Evolutionary conservation across 768 basidiomycete species (phyloP), one percentile per base, ranked within the genome.

Genomic region (Tylopilus plumbeoviolaceoides): DNA sequence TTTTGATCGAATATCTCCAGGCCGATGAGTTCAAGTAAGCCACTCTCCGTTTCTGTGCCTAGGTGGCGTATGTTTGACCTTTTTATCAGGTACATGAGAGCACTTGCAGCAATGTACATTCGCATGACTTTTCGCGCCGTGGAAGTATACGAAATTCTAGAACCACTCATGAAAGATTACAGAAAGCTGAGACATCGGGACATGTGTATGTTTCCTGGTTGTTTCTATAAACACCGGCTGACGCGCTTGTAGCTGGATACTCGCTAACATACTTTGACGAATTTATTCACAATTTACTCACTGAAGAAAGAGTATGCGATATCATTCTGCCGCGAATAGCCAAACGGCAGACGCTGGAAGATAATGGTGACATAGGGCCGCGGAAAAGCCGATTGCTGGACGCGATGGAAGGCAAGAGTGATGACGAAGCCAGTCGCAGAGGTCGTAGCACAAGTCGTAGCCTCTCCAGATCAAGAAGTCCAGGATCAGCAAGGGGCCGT

Each of bases 21-120:
- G 97, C 93, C 7, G 97, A 98, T 55, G 97, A 99, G 69, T 99
- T 98, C 79, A 99, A 99, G 97, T 95, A 59, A 50, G 88, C 75
- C n/a, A 23, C 7, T 30, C 2, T 4, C 27, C 38, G 11, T 48
- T 27, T 44, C 8, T 39, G 14, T 8, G 11, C 14, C 33, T 28
- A 35, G 18, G 18, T 23, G 33, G 11, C 8, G 35, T 23, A 10
- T 41, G 47, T 28, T 30, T 58, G 20, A 55, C 45, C 7, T 48
- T 20, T 21, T 56, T 30, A 8, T 5, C 56, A 98, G 95, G 68
- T 99, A 99, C 68, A 76, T 99, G 56, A 81, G 97, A 57, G 95
- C 95, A 0, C 73, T 99, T 23, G 91, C 95, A 4, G 92, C 85
- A 5, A 81, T 98, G 70, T 99, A 99, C 64, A 81, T 98, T 56